Evolutionary conservation across 495 filamentous ascomycete genomes (phyloP), one percentile per base, ranked within the genome.

Genomic region (Penicillium antarcticum): DNA sequence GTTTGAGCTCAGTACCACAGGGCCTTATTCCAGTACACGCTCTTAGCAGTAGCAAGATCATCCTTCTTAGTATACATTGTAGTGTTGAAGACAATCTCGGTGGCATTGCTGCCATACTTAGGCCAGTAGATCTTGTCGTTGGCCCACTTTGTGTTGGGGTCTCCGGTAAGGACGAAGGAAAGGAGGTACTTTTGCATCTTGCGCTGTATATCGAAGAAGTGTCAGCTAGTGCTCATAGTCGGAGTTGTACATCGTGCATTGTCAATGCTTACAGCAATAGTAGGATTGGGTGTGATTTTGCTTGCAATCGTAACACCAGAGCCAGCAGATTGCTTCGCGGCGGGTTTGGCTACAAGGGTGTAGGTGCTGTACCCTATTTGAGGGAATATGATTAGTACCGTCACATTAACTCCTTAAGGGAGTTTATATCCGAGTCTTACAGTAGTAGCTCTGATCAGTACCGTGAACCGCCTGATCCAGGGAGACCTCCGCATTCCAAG

Each of bases 51-150:
- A 12, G 63, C 66, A 24, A 71, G 47, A 49, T 69, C 62, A 56
- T 71, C 66, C 13, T 52, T 45, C 13, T 43, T 45, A 2, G 57
- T 50, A n/a, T 59, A 60, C 51, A 69, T 64, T 11, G 68, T 71
- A 12, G 54, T 55, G 41, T 66, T 64, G 47, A 67, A 62, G 35
- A 66, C 51, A 5, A 67, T 37, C 36, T 62, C 48, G 11, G 50
- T 64, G 13, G 58, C 57, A 21, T 52, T 43, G 16, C 47, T 50
- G 11, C 53, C 57, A 26, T 69, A 69, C 52, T 56, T 56, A 12
- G 68, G 66, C 68, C 66, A 71, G 51, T 64, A 53, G 34, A 66
- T 33, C 52, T 69, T 69, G 51, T 69, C 66, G 16, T 52, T 55
- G 13, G 59, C 37, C 68, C 61, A 62, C 29, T 47, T 55, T 18